phyloP scores from a whole-genome alignment of 73 alveolate genomes.

The Paramecium octaurelia region DNA sequence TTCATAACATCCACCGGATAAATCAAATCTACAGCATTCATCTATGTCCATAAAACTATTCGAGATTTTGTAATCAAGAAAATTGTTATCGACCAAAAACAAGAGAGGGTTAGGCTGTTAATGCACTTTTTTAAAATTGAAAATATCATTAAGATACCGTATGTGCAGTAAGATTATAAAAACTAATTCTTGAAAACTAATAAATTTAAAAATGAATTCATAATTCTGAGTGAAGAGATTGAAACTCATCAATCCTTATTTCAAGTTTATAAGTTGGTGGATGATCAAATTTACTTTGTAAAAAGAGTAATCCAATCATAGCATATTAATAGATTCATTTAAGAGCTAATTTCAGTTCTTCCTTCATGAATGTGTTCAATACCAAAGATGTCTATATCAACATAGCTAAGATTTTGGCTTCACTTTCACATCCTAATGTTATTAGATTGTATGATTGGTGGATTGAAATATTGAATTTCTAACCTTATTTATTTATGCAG shows the following conservation, averaged over 20 bases:
- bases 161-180: neutral
- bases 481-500: slow-evolving; percentile 3
- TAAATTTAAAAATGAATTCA: slow-evolving; percentile 16
- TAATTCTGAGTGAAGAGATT: neutral
- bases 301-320: neutral
- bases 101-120: neutral
- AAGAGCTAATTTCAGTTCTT: neutral
- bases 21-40: slow-evolving; percentile 10
- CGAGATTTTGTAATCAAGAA: neutral
- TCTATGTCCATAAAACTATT: neutral
- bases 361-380: neutral
- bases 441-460: slow-evolving; percentile 35
- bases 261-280: neutral
- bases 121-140: neutral
- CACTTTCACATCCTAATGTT: slow-evolving; percentile 12
- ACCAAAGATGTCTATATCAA: neutral
- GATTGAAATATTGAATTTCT: neutral
- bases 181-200: neutral
- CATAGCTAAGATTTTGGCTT: neutral
- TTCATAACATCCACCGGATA: slow-evolving; percentile 22
- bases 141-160: neutral
- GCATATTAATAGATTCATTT: neutral
- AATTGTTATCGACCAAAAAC: neutral
- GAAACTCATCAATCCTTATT: neutral
- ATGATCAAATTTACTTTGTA: slow-evolving; percentile 29